Evolutionary conservation across 345 rosid species (phyloP).

Genomic region (Raphanus sativus): DNA sequence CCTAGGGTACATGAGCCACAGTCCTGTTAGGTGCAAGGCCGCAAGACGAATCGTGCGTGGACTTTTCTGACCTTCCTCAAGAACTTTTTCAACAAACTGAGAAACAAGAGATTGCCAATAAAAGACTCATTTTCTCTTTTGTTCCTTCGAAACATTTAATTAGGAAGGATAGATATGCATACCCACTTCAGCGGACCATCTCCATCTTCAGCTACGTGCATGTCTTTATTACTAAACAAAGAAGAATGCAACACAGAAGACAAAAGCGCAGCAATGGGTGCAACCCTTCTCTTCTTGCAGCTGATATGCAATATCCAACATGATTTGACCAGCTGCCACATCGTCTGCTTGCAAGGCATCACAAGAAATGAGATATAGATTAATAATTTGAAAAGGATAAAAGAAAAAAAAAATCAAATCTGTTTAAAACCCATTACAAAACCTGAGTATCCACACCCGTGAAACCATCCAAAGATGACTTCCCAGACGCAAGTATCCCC

Average conservation of each 20-base stretch:
- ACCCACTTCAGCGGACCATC: conserved; percentile 96
- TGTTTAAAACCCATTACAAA: conserved; percentile 5
- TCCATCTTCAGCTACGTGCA: conserved; percentile 60
- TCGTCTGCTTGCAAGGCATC: conserved; percentile 54
- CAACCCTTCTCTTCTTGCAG: conserved; percentile 90
- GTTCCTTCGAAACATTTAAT: background rate
- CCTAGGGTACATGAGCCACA: conserved; percentile 74
- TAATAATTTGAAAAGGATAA: background rate
- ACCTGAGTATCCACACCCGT: conserved; percentile 73
- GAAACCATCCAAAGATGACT: conserved; percentile 49
- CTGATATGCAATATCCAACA: conserved; percentile 89
- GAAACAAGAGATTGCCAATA: conserved; percentile 11
- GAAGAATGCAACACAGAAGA: conserved; percentile 82
- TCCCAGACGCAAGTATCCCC: conserved; percentile 60
- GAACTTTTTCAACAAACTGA: conserved; percentile 81
- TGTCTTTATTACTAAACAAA: conserved; percentile 56
- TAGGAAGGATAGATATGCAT: conserved; percentile 29
- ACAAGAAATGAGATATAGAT: conserved; percentile 1
- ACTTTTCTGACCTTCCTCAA: conserved; percentile 89
- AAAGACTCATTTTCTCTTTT: background rate
- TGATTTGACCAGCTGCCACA: conserved; percentile 85
- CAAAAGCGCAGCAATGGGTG: conserved; percentile 86
- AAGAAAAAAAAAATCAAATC: conserved; percentile 5
- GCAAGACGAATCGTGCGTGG: conserved; percentile 97
- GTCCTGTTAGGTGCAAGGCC: conserved; percentile 90